A percentile compares a stretch with the other conserved stretches of the same genome.
These are phyloP conservation scores for Yarrowia osloensis DNA, from an alignment of 805 yeast species.

Conservation along the genomic window DNA sequence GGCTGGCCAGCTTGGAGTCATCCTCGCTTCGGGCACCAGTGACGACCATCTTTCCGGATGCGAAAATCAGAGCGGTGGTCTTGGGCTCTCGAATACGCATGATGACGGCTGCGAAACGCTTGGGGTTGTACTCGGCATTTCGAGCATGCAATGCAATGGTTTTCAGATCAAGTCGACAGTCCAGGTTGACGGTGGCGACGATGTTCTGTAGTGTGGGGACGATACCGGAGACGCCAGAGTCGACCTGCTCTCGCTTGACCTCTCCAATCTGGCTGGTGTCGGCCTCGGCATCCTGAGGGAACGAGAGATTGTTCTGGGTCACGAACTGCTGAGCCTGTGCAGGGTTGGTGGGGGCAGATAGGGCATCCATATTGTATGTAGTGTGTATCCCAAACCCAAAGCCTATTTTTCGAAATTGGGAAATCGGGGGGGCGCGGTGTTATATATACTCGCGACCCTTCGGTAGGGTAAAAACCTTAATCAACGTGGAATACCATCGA, in stretches of 20 bases:
- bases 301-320: conserved; percentile 41
- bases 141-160: conserved; percentile 98
- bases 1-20: conserved; percentile 95
- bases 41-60: conserved; percentile 99
- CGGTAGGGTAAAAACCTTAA: conserved; percentile 29
- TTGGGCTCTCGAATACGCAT: conserved; percentile 99
- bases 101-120: conserved; percentile 97
- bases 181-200: conserved; percentile 96
- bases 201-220: conserved; percentile 91
- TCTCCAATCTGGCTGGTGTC: conserved; percentile 32
- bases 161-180: conserved; percentile 91
- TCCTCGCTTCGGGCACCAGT: conserved; percentile 99
- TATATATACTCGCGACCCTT: conserved; percentile 25
- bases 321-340: conserved; percentile 74
- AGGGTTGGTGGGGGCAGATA: conserved; percentile 74
- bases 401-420: conserved; percentile 22
- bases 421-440: conserved; percentile 10
- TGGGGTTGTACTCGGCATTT: conserved; percentile 98
- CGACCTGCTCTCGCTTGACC: conserved; percentile 40
- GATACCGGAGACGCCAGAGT: conserved; percentile 84
- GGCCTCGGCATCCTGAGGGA: conserved; percentile 30
- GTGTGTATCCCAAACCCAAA: conserved; percentile 30
- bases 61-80: conserved; percentile 95
- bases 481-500: conserved; percentile 7
- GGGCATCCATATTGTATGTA: conserved; percentile 58